Base-by-base conservation (phyloP, 139 green algal species). In the Eudorina sp. region DNA sequence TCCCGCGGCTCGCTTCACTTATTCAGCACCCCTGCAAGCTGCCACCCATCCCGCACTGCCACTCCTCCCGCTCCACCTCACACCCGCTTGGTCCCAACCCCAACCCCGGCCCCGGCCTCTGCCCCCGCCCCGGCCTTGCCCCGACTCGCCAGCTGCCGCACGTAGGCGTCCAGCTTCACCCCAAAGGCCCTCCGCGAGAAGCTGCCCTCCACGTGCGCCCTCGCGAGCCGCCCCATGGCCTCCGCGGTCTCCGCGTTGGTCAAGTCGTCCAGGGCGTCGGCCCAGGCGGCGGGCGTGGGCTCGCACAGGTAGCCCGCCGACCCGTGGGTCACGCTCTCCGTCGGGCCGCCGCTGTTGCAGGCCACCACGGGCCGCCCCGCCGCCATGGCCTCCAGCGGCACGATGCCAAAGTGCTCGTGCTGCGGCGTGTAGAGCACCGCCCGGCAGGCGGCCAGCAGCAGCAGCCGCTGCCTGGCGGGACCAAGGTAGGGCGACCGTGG, bases 321-420 rank as follows among this genome's bases (percentile, higher is more conserved):
- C 53, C 92, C 93, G 41, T 95, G 64, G 45, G 94, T 72, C 41
- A 99, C 92, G 55, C 89, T 98, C 90, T 99, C 97, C 29, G 80
- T 84, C 18, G 97, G 97, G 0, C 97, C 97, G 4, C 97, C 97
- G 90, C 93, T 98, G 90, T 94, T 94, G 83, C 93, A 97, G 2
- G 97, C 97, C 48, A 99, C 92, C 14, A 99, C 98, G 4, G 96
- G 95, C 16, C 93, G 88, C 0, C 89, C 90, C 2, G 94, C 90
- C 9, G 96, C 97, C 98, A 99, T 99, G 27, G 97, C 97, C 88
- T 99, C 98, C 48, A 99, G 83, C 7, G 98, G 98, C 68, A 99
- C 98, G 80, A 99, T 99, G 58, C 98, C 98, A 94, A 99, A 99
- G 94, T 99, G 98, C 92, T 99, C 98, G 69, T 97, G 85, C 85